Base-by-base conservation (phyloP, 2,329 filamentous ascomycete species). In the Chrysoporthe cubensis region DNA sequence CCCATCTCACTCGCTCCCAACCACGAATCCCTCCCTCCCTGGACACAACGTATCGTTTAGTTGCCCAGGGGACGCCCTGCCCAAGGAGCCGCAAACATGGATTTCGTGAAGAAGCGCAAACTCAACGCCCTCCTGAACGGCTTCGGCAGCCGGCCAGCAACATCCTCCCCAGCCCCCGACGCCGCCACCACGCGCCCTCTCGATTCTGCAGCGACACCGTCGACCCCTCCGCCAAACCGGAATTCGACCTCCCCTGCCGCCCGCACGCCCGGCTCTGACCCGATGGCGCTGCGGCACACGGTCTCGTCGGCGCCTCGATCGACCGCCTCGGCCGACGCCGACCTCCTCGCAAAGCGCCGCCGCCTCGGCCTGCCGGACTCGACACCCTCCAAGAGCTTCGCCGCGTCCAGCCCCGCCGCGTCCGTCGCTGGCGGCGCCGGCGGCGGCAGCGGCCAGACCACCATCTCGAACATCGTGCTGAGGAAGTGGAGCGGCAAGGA, bases 101-200 rank as follows among this genome's bases (percentile, higher is more conserved):
- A 69, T 52, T 65, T 69, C 44, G 44, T 57, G 32, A 92, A 90
- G n/a, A 95, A 94, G 81, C 87, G 92, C 73, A 94, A 94, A 79
- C 94, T 94, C 81, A 91, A 94, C 78, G 86, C 87, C 74, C 84
- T 94, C 18, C 83, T 94, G 40, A 91, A 93, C 75, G 83, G 87
- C 72, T 84, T 90, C 73, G 87, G 87, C 74, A 86, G 81, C 73
- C 77, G 78, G 74, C 62, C 58, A 50, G 32, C 62, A 59, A 78
- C 86, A 69, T 75, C 80, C 63, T 74, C 75, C 34, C 73, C 79
- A 65, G 73, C 77, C 61, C 68, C 73, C 57, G 73, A 76, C 69
- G 79, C 80, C 68, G 78, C 50, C 11, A 46, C 59, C 4, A 21
- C 26, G 26, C 59, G 43, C 43, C 43, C 77, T 73, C 78, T 72